Conservation (phyloP, 2,329 filamentous ascomycete genomes). For the Pseudocercospora fuligena region DNA sequence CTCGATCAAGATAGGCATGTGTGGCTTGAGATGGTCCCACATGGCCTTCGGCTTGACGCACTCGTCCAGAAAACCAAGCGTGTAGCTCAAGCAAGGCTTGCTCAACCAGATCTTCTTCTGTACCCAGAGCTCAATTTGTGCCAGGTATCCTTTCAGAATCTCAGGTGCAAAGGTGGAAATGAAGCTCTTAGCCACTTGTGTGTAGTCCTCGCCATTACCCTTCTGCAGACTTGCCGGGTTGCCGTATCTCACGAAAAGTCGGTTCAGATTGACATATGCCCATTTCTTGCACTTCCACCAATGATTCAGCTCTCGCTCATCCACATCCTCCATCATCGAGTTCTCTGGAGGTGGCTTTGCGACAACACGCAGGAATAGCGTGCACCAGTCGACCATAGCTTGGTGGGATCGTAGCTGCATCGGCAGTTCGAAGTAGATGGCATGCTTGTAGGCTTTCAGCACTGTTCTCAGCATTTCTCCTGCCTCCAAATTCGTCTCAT, state of each 20-base stretch:
- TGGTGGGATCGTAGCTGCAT: conserved; percentile 76
- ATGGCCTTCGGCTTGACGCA: conserved; percentile 97
- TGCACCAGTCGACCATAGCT: conserved; percentile 93
- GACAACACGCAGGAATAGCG: conserved; percentile 88
- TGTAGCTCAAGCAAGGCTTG: conserved; percentile 91
- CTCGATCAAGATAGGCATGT: conserved; percentile 89
- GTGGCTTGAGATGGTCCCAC: conserved; percentile 91
- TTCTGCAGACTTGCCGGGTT: conserved; percentile 78
- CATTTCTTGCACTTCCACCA: conserved; percentile 99
- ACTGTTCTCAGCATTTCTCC: conserved; percentile 96
- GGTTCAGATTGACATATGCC: conserved; percentile 97
- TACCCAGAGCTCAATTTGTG: conserved; percentile 97
- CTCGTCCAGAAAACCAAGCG: conserved; percentile 92
- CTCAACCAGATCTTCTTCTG: conserved; percentile 93
- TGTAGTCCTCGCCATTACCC: conserved; percentile 74
- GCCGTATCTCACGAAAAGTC: conserved; percentile 91
- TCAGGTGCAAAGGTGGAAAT: conserved; percentile 90
- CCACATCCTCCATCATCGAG: conserved; percentile 77
- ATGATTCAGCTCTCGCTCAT: conserved; percentile 89
- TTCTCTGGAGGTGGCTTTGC: conserved; percentile 80
- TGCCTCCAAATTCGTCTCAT: conserved; percentile 90
- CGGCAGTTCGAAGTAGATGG: conserved; percentile 90
- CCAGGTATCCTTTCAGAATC: conserved; percentile 91
- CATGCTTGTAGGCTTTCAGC: conserved; percentile 97
- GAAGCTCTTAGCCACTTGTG: conserved; percentile 87